Conservation (phyloP, 164 flowering plant genomes). For the Nymphaea thermarum region DNA sequence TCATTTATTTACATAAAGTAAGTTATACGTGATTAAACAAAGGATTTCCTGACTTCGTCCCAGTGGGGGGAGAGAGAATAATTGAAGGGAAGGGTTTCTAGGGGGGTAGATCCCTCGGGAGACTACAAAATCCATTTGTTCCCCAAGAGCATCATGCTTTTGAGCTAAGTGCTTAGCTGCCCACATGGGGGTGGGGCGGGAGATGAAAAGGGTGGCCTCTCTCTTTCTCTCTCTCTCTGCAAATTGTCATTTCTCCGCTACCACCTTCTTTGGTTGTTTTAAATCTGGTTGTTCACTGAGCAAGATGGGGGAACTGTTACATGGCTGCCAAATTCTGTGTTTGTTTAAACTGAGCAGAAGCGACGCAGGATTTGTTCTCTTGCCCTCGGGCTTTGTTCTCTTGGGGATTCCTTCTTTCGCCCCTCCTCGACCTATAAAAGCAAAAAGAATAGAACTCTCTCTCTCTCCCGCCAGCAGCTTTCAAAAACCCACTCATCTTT, state of each 20-base stretch:
- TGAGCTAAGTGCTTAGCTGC: background rate
- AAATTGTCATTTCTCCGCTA: too few species aligned
- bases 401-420: background rate
- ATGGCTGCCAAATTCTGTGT: background rate
- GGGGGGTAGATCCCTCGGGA: background rate
- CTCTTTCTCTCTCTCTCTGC: background rate
- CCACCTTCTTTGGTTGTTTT: too few species aligned
- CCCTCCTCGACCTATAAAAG: too few species aligned
- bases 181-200: background rate
- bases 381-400: background rate
- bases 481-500: too few species aligned
- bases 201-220: background rate
- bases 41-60: too few species aligned
- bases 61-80: background rate
- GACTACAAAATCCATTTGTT: background rate
- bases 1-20: background rate
- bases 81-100: background rate
- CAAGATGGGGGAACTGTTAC: too few species aligned
- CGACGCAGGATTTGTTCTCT: background rate
- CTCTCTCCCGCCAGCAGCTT: background rate
- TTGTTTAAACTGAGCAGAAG: background rate
- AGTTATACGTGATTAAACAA: too few species aligned
- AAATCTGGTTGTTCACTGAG: too few species aligned
- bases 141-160: background rate
- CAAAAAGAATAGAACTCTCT: too few species aligned